phyloP scores from a whole-genome alignment of 1,139 yeast genomes.

The Groenewaldozyma sp. region DNA sequence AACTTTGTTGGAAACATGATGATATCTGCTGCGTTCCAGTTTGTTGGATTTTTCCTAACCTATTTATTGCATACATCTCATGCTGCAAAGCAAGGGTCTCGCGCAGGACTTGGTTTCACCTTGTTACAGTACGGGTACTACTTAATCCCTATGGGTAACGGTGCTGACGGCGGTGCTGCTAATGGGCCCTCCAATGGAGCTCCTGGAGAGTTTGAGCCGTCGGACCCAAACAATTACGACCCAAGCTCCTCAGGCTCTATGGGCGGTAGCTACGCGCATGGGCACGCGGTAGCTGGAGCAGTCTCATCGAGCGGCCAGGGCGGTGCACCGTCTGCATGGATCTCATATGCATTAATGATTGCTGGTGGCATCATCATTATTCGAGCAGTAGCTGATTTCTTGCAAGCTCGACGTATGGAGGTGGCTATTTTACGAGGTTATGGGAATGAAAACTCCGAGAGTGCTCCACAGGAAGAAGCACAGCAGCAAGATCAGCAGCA shows the following conservation, averaged over 20 bases:
- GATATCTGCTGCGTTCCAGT: slow-evolving; percentile 85
- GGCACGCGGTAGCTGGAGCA: slow-evolving; percentile 13
- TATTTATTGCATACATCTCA: slow-evolving; percentile 91
- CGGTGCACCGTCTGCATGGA: slow-evolving; percentile 15
- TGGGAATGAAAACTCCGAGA: neutral
- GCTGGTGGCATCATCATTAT: slow-evolving; percentile 59
- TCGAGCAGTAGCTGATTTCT: slow-evolving; percentile 63
- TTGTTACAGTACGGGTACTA: slow-evolving; percentile 68
- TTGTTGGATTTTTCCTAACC: slow-evolving; percentile 85
- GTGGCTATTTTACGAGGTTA: slow-evolving; percentile 34
- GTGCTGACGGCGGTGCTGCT: slow-evolving; percentile 22
- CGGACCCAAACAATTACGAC: slow-evolving; percentile 33
- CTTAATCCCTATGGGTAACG: slow-evolving; percentile 42
- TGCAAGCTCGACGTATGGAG: slow-evolving; percentile 72
- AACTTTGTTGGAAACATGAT: slow-evolving; percentile 85
- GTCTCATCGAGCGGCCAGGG: slow-evolving; percentile 7
- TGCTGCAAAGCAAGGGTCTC: slow-evolving; percentile 93
- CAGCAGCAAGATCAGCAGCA: no score
- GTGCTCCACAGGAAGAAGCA: no score
- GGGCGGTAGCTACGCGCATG: slow-evolving; percentile 19
- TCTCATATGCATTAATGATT: slow-evolving; percentile 51
- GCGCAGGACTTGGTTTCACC: slow-evolving; percentile 87
- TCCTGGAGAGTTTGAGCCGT: slow-evolving; percentile 35
- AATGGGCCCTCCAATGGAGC: slow-evolving; percentile 10
- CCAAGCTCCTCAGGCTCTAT: slow-evolving; percentile 27